Conservation (phyloP, 2,329 filamentous ascomycete genomes). For the Aspergillus jensenii region DNA sequence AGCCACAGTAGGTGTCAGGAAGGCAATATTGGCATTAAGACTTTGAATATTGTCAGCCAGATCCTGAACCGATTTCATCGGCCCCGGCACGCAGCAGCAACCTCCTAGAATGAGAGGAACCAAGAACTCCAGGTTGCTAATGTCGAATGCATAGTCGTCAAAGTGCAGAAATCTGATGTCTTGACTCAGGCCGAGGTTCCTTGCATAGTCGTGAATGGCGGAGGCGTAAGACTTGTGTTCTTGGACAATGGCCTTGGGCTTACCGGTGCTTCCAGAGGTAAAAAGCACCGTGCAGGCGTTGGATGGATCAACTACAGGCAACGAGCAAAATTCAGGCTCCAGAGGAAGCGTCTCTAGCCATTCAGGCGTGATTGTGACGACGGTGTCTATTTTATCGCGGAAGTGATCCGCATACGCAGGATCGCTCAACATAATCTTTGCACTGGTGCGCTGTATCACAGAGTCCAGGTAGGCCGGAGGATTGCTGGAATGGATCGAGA, state of each 20-base stretch:
- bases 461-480: neutral
- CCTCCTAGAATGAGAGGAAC: neutral
- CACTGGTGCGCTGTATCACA: neutral
- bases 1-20: conserved; percentile 26
- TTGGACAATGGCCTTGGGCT: neutral
- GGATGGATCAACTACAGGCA: neutral
- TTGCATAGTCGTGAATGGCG: neutral
- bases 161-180: neutral
- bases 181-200: neutral
- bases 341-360: neutral
- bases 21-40: conserved; percentile 24
- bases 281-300: neutral
- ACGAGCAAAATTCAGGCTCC: neutral
- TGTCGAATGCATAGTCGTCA: conserved; percentile 5
- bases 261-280: neutral
- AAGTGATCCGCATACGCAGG: neutral
- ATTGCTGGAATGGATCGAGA: neutral
- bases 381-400: neutral
- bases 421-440: neutral
- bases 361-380: neutral
- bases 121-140: conserved; percentile 2
- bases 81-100: neutral
- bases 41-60: conserved; percentile 8
- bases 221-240: neutral
- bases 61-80: neutral